Evolutionary conservation across 345 rosid genomes (phyloP).

Genomic region (Corchorus capsularis): DNA sequence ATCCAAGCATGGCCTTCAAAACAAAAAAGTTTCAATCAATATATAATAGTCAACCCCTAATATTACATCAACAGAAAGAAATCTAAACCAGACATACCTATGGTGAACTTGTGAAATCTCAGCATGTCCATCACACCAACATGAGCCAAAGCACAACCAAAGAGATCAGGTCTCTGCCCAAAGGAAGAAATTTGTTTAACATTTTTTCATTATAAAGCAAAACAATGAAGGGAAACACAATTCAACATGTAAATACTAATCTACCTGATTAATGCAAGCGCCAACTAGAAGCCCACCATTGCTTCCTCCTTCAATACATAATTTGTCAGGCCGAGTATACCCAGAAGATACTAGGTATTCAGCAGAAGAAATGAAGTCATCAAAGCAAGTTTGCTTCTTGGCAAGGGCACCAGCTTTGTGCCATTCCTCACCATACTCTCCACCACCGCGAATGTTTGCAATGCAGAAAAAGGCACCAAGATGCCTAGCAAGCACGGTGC

Average conservation of each 20-base stretch:
- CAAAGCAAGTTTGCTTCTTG: constrained; percentile 85
- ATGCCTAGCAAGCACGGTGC: constrained; percentile 68
- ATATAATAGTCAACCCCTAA: constrained; percentile 4
- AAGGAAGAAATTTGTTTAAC: neutral
- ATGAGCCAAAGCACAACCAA: constrained; percentile 96
- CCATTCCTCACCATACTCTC: constrained; percentile 98
- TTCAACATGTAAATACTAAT: constrained; percentile 18
- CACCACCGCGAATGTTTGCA: constrained; percentile 95
- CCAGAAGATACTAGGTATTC: constrained; percentile 77
- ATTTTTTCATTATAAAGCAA: constrained; percentile 12
- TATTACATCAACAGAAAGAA: neutral
- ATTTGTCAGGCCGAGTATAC: constrained; percentile 67
- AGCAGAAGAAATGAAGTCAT: constrained; percentile 82
- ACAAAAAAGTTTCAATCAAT: constrained; percentile 4
- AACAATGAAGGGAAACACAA: neutral
- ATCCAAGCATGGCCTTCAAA: constrained; percentile 89
- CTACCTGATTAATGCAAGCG: constrained; percentile 95
- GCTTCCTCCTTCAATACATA: constrained; percentile 95
- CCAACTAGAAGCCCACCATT: constrained; percentile 95
- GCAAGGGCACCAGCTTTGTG: constrained; percentile 83
- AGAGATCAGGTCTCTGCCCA: constrained; percentile 91
- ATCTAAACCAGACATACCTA: constrained; percentile 52
- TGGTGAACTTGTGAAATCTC: constrained; percentile 90
- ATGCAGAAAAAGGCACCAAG: constrained; percentile 78
- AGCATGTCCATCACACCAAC: constrained; percentile 99